Evolutionary conservation across 495 filamentous ascomycete genomes (phyloP).

Genomic region (Aspergillus avenaceus): DNA sequence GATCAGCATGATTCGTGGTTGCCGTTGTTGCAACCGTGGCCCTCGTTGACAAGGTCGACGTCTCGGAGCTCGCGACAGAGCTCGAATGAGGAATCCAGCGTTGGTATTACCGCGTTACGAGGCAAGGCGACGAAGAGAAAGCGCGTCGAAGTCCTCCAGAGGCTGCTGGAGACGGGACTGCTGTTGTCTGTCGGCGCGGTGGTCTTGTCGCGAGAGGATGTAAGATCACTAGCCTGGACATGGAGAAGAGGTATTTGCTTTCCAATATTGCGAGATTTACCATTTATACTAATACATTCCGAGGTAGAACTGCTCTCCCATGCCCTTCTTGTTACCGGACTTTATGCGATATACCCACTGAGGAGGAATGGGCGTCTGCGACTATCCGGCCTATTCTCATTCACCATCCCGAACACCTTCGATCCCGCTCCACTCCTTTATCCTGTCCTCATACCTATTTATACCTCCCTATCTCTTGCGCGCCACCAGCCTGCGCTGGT

Average conservation of each 20-base stretch:
- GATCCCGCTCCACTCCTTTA: slow-evolving; percentile 92
- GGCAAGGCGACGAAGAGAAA: slow-evolving; percentile 29
- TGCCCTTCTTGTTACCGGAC: slow-evolving; percentile 31
- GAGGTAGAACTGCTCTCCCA: slow-evolving; percentile 47
- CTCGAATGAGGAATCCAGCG: slow-evolving; percentile 34
- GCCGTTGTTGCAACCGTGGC: slow-evolving; percentile 32
- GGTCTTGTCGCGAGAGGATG: slow-evolving; percentile 29
- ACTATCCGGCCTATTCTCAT: slow-evolving; percentile 26
- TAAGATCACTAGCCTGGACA: slow-evolving; percentile 31
- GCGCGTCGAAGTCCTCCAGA: slow-evolving; percentile 42
- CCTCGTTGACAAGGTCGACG: slow-evolving; percentile 30
- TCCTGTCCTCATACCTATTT: slow-evolving; percentile 68
- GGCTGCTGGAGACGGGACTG: slow-evolving; percentile 39
- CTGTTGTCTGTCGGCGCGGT: slow-evolving; percentile 42
- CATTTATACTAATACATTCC: slow-evolving; percentile 1
- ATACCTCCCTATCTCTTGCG: slow-evolving; percentile 74
- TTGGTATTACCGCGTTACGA: slow-evolving; percentile 22
- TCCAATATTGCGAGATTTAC: neutral
- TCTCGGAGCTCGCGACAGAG: slow-evolving; percentile 34
- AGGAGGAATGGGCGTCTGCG: slow-evolving; percentile 24
- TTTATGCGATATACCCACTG: slow-evolving; percentile 48
- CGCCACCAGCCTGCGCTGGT: slow-evolving; percentile 51
- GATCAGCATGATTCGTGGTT: slow-evolving; percentile 33
- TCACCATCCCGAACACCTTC: slow-evolving; percentile 66
- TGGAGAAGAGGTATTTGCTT: slow-evolving; percentile 39